Evolutionary conservation across 768 basidiomycete genomes (phyloP), one percentile per base, ranked within the genome.

Genomic region (Symmetrospora coprosmae): DNA sequence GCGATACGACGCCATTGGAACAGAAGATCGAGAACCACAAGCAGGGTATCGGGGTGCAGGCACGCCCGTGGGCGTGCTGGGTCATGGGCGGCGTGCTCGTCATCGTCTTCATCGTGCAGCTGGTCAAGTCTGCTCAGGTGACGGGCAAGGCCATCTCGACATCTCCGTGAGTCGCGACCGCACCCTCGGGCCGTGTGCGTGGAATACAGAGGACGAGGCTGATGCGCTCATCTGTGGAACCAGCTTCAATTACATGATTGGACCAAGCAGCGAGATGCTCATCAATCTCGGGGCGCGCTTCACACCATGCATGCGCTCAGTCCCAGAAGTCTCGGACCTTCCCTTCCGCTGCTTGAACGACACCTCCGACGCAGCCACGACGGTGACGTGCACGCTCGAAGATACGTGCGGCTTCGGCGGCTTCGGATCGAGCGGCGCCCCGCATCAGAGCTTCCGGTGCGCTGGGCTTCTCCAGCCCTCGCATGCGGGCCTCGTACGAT

Each of bases 221-320:
- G n/a, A n/a, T n/a, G n/a, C n/a, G n/a, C n/a, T n/a, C n/a, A n/a
- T n/a, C n/a, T 35, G 28, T 25, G 19, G 39, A 48, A 17, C 31
- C 16, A 33, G 41, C n/a, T 80, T 89, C 51, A 92, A 91, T 67
- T 82, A 82, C 3, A 87, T 92, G 87, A 76, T 97, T 17, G 92
- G 92, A 2, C 92, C 92, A 2, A 84, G 86, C 0, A 80, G 78
- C 47, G 82, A 82, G 45, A 87, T 84, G 1, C 75, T 97, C 14
- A 87, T 96, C 61, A 80, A 84, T 67, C 75, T 87, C 50, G 91
- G 91, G 2, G 89, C 92, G 23, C 85, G 92, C 27, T 94, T 90
- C 70, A 86, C 87, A 14, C 85, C 90, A 0, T 92, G 89, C 67
- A 91, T 91, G 86, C 90, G 88, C 70, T 66, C 71, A 4, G 81